Evolutionary conservation across 208 protist genomes (phyloP), one percentile per base, ranked within the genome.

Genomic region (Spongospora subterranea): DNA sequence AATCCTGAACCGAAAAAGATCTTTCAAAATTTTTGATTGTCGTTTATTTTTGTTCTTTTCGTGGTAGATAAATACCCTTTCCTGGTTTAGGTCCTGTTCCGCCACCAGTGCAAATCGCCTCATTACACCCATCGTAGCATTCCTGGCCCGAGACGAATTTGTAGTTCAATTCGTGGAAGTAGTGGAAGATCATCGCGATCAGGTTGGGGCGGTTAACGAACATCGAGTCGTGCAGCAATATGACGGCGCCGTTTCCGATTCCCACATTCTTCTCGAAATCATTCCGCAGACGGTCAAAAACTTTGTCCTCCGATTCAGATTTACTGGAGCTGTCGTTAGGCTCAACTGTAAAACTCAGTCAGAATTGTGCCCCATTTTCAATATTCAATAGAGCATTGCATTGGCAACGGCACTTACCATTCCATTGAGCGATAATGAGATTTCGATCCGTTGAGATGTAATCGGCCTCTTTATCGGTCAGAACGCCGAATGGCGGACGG

Each of bases 171-270:
- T 35, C n/a, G n/a, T 35, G 11, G 6, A 6, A 24, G 71, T 45
- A 82, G 6, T 82, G 6, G 11, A 40, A 20, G 6, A 45, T 17
- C 6, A 82, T 43, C 71, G 35, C 6, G 6, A n/a, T 6, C 71
- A 82, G n/a, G 71, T 20, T 35, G 35, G n/a, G 13, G 6, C 35
- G 6, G 17, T 82, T 13, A n/a, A 35, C n/a, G 71, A 82, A 82
- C 71, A 82, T 82, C 17, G 11, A 6, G 71, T 82, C 71, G 71
- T 82, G 71, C 71, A 82, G n/a, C 71, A 35, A 43, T 13, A 6
- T 20, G 71, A 82, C n/a, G 71, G 71, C 71, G 71, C 71, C 35
- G 71, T 82, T 82, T 35, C 71, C 71, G 17, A 82, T 13, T 6
- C 71, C 71, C 17, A 82, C 71, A n/a, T 35, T 82, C 35, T 82